These are phyloP conservation scores for Pestalotiopsis sp. DNA, from an alignment of 2,329 filamentous ascomycete species.

Conservation along the genomic window DNA sequence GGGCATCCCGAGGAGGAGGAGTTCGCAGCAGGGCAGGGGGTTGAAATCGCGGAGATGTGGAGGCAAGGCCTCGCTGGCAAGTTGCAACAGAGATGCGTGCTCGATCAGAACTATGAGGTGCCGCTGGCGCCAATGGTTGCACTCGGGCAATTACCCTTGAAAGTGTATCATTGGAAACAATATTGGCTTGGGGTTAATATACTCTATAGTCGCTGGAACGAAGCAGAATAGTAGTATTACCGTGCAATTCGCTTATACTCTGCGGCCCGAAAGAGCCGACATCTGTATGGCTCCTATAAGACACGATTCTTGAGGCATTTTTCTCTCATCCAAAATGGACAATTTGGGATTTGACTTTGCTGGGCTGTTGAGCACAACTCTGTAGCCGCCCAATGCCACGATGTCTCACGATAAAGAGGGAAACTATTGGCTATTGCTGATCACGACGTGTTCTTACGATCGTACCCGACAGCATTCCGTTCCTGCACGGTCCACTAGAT, in stretches of 20 bases:
- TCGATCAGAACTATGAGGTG: neutral
- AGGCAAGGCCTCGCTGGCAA: neutral
- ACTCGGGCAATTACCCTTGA: conserved; percentile 6
- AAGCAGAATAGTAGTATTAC: conserved; percentile 5
- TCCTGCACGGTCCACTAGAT: neutral
- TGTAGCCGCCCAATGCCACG: conserved; percentile 1
- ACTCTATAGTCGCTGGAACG: neutral
- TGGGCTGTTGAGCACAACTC: neutral
- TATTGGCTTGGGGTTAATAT: conserved; percentile 1
- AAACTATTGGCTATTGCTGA: neutral
- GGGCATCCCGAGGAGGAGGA: neutral
- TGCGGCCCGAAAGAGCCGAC: conserved; percentile 5
- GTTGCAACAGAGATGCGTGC: too few relatives aligned
- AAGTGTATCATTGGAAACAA: neutral
- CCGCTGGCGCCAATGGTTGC: conserved; percentile 1
- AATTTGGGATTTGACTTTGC: neutral
- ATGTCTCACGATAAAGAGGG: conserved; percentile 3
- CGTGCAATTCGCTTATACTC: conserved; percentile 2
- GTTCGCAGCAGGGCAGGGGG: neutral
- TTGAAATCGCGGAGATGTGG: neutral
- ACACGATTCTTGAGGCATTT: neutral
- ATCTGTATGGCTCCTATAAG: neutral
- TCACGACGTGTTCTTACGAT: conserved; percentile 7
- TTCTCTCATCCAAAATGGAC: neutral
- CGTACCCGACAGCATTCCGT: neutral